A percentile compares a stretch with the other conserved stretches of the same genome.
phyloP scores from a whole-genome alignment of 1,284 basidiomycete genomes.

The Puccinia triticina region DNA sequence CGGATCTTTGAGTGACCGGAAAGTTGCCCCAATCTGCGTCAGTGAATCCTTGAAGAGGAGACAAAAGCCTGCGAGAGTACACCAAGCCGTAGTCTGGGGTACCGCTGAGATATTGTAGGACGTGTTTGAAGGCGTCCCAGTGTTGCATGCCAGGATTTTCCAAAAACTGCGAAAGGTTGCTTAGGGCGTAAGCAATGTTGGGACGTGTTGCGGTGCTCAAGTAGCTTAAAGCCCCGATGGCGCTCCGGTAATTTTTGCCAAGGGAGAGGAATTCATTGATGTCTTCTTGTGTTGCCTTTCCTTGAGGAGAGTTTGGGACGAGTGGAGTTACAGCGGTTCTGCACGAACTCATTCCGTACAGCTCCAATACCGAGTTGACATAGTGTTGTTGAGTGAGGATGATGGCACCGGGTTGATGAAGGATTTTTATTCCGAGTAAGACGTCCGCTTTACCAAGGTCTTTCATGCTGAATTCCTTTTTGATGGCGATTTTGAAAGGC shows the following conservation, averaged over 20 bases:
- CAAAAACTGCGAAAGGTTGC: conserved; percentile 5
- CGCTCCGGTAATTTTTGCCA: neutral
- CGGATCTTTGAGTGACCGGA: neutral
- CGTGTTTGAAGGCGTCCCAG: conserved; percentile 13
- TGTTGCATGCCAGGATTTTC: conserved; percentile 9
- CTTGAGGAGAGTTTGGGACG: neutral
- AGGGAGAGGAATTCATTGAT: neutral
- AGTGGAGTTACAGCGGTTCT: neutral
- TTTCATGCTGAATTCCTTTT: no score
- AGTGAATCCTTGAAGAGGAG: no score
- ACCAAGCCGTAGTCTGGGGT: neutral
- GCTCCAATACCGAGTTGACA: no score
- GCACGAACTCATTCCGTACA: neutral
- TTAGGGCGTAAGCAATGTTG: neutral
- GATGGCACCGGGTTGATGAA: no score
- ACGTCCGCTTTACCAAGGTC: no score
- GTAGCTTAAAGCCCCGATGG: conserved; percentile 7
- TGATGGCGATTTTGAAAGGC: no score
- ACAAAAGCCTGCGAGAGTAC: neutral
- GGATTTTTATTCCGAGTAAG: no score
- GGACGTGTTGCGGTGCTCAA: conserved; percentile 26
- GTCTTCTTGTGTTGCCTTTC: conserved; percentile 2
- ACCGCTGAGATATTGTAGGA: neutral
- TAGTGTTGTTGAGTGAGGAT: no score
- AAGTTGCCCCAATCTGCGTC: conserved; percentile 37